Base-by-base conservation (phyloP, 352 stramenopile species). In the Globisporangium sylvaticum region DNA sequence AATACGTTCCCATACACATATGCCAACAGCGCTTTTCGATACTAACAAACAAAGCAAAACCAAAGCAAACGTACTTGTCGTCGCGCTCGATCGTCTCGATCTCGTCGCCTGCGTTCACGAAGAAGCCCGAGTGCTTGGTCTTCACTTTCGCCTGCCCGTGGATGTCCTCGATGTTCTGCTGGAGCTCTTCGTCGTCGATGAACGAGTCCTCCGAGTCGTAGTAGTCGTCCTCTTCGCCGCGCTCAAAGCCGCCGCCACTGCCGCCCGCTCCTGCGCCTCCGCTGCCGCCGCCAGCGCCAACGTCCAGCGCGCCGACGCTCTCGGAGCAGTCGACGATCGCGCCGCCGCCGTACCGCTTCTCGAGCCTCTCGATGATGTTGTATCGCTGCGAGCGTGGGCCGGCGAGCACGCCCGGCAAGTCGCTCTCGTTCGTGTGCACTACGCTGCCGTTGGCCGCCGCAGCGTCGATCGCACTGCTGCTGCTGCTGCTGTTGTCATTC, bases 121-220 rank as follows among this genome's bases (percentile, higher is more conserved):
- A 95, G 72, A 95, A 95, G 53, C 88, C 88, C n/a, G 80, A 74
- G 70, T 95, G 88, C 57, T 95, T 95, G 34, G 88, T 95, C 66
- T 92, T 79, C 8, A 95, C 81, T 48, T 78, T 77, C 4, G 75
- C 83, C 44, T 94, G 84, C 4, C 67, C 84, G 70, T 88, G 73
- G 29, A 90, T 83, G 39, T 93, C 86, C 67, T 95, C 86, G 58
- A 95, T 95, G 64, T 92, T 84, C 65, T 93, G 81, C 66, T 93
- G 86, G 24, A 95, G 75, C 73, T 95, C 86, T 18, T 65, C 56
- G 65, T 95, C 88, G 62, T 95, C 88, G 58, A 95, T 95, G 59
- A 95, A 95, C 64, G 88, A 94, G 70, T 95, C 88, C 63, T 95
- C 88, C 68, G 84, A 92, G 74, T 95, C 88, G 72, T 95, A 95